Percentiles rank a stretch among this genome's conserved stretches.
phyloP scores from a whole-genome alignment of 179 eudicot genomes.

The Patellifolia procumbens region DNA sequence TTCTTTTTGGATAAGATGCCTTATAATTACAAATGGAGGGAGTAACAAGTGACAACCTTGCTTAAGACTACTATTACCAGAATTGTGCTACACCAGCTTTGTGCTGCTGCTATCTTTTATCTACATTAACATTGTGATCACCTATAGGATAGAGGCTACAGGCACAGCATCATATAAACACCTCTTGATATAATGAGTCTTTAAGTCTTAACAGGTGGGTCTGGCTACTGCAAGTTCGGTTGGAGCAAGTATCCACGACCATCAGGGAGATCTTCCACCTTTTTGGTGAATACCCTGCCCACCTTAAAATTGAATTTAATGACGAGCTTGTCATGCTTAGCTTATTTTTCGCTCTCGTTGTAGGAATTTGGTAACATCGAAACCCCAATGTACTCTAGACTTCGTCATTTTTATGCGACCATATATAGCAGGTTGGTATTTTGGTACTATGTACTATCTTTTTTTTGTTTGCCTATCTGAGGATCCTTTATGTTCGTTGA shows the following conservation, averaged over 20 bases:
- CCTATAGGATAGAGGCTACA: no score
- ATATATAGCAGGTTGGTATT: slow-evolving; percentile 63
- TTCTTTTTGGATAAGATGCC: no score
- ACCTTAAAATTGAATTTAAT: no score
- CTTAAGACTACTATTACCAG: no score
- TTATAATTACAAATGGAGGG: no score
- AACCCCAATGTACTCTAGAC: slow-evolving; percentile 78
- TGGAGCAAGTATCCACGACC: slow-evolving; percentile 85
- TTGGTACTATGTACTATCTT: not conserved
- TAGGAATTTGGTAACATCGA: slow-evolving; percentile 97
- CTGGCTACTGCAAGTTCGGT: slow-evolving; percentile 93
- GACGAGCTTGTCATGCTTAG: not conserved
- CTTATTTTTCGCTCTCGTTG: slow-evolving; percentile 21
- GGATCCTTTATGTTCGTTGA: no score
- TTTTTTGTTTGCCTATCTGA: no score
- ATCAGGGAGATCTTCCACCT: slow-evolving; percentile 79
- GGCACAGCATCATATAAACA: no score
- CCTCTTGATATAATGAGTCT: no score
- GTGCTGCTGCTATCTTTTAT: not conserved
- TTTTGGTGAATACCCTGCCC: no score
- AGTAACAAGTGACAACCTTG: no score
- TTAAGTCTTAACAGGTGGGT: slow-evolving; percentile 67
- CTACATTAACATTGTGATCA: no score
- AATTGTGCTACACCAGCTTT: not conserved
- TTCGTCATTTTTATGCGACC: slow-evolving; percentile 71